Evolutionary conservation across 768 basidiomycete species (phyloP), one percentile per base, ranked within the genome.

Genomic region (Hygrocybe coccinea): DNA sequence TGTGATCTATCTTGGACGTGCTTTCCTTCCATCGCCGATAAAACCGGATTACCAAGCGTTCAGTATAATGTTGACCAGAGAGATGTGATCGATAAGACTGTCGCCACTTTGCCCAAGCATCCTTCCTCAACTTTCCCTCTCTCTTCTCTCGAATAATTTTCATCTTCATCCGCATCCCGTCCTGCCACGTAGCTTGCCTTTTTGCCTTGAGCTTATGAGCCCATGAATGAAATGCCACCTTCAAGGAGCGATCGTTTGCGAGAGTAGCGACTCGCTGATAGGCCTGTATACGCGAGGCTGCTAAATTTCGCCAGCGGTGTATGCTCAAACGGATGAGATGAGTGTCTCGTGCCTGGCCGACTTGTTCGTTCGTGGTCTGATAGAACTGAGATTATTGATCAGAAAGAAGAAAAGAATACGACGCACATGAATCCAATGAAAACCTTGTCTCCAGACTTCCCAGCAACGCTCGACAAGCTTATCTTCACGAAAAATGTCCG

Each of bases 111-210:
- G 66, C 73, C 84, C 86, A 88, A 7, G 79, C 78, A 59, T 84
- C 79, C 60, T 73, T 79, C 61, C 75, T 67, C 44, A 88, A 64
- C 61, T 78, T 77, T 5, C 62, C 55, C 25, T 87, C 84, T 55
- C 77, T 76, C 56, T 72, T 82, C 56, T 80, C 80, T 59, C 80
- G 81, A 34, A 87, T 71, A 10, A 68, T 65, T 62, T 80, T 82
- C 82, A 89, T 89, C 64, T 80, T 86, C 59, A 71, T 61, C 25
- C 87, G 84, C 86, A 89, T 89, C 50, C 80, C 85, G 47, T 79
- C 71, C 29, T 84, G 79, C 85, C 86, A 88, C 54, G 76, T 74
- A 21, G 72, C 64, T 62, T 85, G 83, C 62, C 78, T 74, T 61
- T 76, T 82, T 62, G 82, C 76, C 59, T 76, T 80, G 4, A 82